Conservation (phyloP, 106 monocot genomes). For the Phalaenopsis equestris region DNA sequence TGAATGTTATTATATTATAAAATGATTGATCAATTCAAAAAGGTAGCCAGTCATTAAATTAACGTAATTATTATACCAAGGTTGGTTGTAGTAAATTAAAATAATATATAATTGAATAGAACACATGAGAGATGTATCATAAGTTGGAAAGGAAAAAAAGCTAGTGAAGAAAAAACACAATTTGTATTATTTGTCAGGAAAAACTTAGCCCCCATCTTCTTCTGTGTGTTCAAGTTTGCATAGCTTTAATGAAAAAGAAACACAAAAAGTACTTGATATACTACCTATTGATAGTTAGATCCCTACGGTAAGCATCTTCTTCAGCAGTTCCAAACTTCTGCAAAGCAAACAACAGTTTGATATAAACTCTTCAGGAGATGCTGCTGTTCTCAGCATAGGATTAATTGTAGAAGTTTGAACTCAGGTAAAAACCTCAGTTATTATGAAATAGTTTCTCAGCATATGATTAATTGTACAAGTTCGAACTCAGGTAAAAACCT, state of each 20-base stretch:
- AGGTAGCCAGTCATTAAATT: not conserved
- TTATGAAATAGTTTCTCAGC: not conserved
- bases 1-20: not conserved
- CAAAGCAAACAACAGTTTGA: slow-evolving; percentile 3
- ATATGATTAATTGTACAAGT: not conserved
- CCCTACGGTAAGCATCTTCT: slow-evolving; percentile 90
- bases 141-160: not conserved
- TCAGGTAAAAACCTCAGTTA: not conserved
- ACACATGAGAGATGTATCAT: not conserved
- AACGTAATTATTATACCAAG: not conserved
- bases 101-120: not conserved
- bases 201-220: not conserved
- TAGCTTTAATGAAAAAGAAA: not conserved
- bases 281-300: slow-evolving; percentile 94
- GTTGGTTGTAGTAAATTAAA: not conserved
- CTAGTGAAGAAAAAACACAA: not conserved
- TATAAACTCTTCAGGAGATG: not conserved
- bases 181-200: not conserved
- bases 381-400: not conserved
- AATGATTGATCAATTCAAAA: no score
- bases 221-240: not conserved
- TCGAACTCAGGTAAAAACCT: not conserved
- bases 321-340: slow-evolving; percentile 88
- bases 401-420: not conserved
- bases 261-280: not conserved